Base-by-base conservation (phyloP, 1,284 basidiomycete species). In the Termitomyces sp. region DNA sequence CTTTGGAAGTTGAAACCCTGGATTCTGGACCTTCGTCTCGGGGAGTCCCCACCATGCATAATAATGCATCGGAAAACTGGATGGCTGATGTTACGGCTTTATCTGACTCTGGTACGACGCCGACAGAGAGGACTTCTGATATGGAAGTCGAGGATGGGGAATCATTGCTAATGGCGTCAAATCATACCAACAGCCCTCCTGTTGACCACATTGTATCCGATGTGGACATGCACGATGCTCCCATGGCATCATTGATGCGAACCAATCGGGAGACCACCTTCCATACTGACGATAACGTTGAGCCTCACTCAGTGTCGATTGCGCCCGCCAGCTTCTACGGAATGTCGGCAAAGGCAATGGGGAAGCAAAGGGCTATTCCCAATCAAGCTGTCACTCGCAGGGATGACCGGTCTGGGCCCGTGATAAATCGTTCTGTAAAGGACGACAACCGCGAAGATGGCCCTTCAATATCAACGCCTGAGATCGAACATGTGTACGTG, bases 281-380 rank as follows among this genome's bases (percentile, higher is more conserved):
- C 34, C 24, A 28, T 12, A 38, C n/a, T n/a, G 55, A 60, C 13
- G 45, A 45, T 30, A 47, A 56, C 12, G 45, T 45, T 57, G 58
- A 44, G 47, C 28, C 28, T 15, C 31, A 1, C 24, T 51, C 44
- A 17, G n/a, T 24, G 42, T 48, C 56, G 17, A 52, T 63, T n/a
- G 28, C 52, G 30, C 57, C 59, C 8, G 28, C 41, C 10, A 63
- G 50, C 3, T 78, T 78, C 58, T 78, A 79, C 56, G 61, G 60
- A 34, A 26, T 56, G 21, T 52, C 60, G 10, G 49, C 56, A 17
- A 67, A 65, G 41, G 60, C 61, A 17, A 63, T 62, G 54, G 63
- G 67, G 6, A 71, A 70, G 55, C 64, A 62, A 43, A 67, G 61
- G 49, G 66, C 57, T 21, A 51, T 50, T 12, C 59, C 61, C n/a